Conservation (phyloP, 2,329 filamentous ascomycete genomes). For the Rhynchosporium secalis region DNA sequence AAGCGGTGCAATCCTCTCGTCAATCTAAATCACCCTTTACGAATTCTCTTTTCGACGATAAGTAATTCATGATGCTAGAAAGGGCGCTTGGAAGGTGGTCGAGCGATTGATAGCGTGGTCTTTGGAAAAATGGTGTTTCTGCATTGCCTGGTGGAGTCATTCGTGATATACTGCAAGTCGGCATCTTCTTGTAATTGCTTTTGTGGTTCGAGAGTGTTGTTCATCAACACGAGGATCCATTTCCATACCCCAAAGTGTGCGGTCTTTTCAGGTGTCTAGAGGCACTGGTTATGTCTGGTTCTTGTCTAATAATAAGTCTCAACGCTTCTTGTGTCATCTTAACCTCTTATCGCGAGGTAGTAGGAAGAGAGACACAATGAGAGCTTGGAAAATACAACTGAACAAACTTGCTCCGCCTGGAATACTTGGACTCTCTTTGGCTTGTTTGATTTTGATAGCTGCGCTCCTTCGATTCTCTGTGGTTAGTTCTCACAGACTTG, state of each 20-base stretch:
- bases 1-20: conserved; percentile 43
- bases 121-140: conserved; percentile 38
- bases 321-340: conserved; percentile 13
- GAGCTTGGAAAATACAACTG: conserved; percentile 25
- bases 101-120: conserved; percentile 29
- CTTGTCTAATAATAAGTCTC: conserved; percentile 15
- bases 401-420: conserved; percentile 16
- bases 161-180: conserved; percentile 36
- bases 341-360: conserved; percentile 8
- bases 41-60: conserved; percentile 43
- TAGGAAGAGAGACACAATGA: conserved; percentile 10
- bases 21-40: conserved; percentile 49
- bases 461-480: conserved; percentile 13
- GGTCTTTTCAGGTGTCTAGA: conserved; percentile 40
- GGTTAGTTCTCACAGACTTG: conserved; percentile 3
- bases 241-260: conserved; percentile 43
- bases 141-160: conserved; percentile 44
- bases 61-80: conserved; percentile 44
- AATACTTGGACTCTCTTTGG: conserved; percentile 3
- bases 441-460: neutral
- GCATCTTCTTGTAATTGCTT: conserved; percentile 46
- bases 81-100: conserved; percentile 39
- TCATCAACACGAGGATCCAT: conserved; percentile 38
- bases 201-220: conserved; percentile 42
- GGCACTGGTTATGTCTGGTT: conserved; percentile 18